Evolutionary conservation across 495 filamentous ascomycete species (phyloP), one percentile per base, ranked within the genome.

Genomic region (Astrothelium macrocarpum): DNA sequence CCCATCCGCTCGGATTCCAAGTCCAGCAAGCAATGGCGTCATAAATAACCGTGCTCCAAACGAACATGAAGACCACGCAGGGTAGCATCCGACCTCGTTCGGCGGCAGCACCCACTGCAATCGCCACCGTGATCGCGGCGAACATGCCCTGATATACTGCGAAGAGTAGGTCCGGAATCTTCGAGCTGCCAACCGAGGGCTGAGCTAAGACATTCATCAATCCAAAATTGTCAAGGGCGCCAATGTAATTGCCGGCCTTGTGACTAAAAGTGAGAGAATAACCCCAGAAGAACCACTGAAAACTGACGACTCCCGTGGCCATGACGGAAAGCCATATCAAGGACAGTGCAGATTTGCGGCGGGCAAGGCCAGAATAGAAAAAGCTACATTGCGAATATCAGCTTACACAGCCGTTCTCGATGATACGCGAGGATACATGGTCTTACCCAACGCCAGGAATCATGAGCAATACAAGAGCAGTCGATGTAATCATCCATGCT

Each of bases 201-300:
- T 82, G 81, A 59, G 77, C 94, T 36, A 97, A 79, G 12, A 92
- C 88, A 76, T 90, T 83, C 69, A 78, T 87, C 66, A 97, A 86
- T 11, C 90, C 94, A 71, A 98, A 85, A 77, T 98, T 95, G 59
- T 82, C 75, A 18, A 98, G 78, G 68, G 93, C 81, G 29, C 94
- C 94, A 67, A 98, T 91, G 76, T 81, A 98, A 59, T 77, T 82
- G 61, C 89, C 89, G 16, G 89, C 90, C 12, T 83, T 79, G 74
- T 95, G 90, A 29, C 90, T 95, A 79, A 97, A 98, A 53, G 92
- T 84, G 36, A 98, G 79, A 2, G 91, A 96, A 74, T 93, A 97
- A 43, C 94, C 94, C 94, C 93, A 97, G 82, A 98, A 96, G 81
- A 97, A 98, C 93, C 94, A 98, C 75, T 97, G 93, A 78, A 98